Evolutionary conservation across 371 early-diverging fungal genomes (phyloP).

Genomic region (Haplosporangium sp.): DNA sequence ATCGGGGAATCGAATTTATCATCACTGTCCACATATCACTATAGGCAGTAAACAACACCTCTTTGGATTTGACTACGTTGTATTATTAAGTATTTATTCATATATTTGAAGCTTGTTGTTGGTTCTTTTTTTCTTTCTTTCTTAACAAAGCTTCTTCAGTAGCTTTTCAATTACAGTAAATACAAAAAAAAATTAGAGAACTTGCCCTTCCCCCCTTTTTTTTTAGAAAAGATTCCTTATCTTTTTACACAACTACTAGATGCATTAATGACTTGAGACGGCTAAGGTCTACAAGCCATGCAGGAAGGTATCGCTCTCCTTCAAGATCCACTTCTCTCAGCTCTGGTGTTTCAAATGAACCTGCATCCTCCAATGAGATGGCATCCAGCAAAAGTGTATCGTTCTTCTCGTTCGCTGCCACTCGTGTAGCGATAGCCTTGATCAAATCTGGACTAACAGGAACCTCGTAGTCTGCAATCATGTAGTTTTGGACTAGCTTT

Average conservation of each 20-base stretch:
- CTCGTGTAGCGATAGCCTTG: conserved; percentile 89
- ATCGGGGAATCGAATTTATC: too few species aligned
- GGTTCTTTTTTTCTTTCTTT: neutral
- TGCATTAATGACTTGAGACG: conserved; percentile 47
- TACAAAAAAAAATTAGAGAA: conserved; percentile 1
- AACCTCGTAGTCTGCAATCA: conserved; percentile 82
- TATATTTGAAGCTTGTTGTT: neutral
- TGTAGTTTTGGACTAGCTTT: conserved; percentile 89
- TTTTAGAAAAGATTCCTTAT: neutral
- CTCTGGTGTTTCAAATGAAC: conserved; percentile 72
- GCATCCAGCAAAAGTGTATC: conserved; percentile 91
- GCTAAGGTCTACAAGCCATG: conserved; percentile 57
- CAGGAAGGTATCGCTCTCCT: conserved; percentile 69
- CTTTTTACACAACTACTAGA: conserved; percentile 38
- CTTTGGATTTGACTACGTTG: too few species aligned
- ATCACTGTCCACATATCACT: too few species aligned
- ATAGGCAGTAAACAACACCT: too few species aligned
- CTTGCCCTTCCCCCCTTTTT: neutral
- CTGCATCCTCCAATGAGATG: conserved; percentile 79
- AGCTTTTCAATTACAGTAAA: neutral
- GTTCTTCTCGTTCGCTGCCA: conserved; percentile 84
- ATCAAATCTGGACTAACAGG: conserved; percentile 91
- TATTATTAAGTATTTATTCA: neutral
- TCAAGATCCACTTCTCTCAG: conserved; percentile 62
- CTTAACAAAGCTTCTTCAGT: neutral